Base-by-base conservation (phyloP, 2,329 filamentous ascomycete species). In the Cylindrodendrum hubeiense region DNA sequence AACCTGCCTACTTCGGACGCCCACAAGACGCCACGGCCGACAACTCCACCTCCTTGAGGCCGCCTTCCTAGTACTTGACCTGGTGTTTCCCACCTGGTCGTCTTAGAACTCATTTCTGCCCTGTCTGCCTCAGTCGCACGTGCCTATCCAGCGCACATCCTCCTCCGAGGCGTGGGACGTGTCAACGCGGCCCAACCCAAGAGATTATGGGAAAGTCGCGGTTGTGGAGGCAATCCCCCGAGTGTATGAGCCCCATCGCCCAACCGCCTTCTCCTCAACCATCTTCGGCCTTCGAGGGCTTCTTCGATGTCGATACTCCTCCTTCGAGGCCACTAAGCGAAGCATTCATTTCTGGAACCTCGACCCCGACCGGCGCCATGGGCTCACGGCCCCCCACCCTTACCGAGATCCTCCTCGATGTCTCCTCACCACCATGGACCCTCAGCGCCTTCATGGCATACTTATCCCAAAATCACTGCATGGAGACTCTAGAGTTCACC, bases 401-500 rank as follows among this genome's bases (percentile, higher is more conserved):
- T 53, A 87, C 91, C 64, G 95, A 98, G 74, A 97, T 99, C 28
- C 87, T 99, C 47, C 88, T 93, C 69, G 96, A 98, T 81, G 89
- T 88, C 47, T 93, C 96, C 37, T 90, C 93, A 9, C 90, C 94
- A 43, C 96, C 96, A 71, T 98, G 94, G 87, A 97, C 95, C 0
- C 85, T 98, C 9, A 91, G 90, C 65, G 95, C 95, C 33, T 98
- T 98, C 80, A 98, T 96, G 89, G 95, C 95, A 60, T 98, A 97
- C 76, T 87, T 98, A 4, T 98, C 95, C 1, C 95, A 97, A 76
- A 98, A 98, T 75, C 95, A 98, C 80, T 99, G 96, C 77, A 84
- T 98, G 69, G 96, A 99, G 80, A 98, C 95, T 1, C 85, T 99
- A 41, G 96, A 98, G 77, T 99, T 99, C 79, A 97, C 95, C 43